A percentile compares a stretch with the other conserved stretches of the same genome.
Conservation (phyloP, 78 protist species). For the Bigelowiella natans region DNA sequence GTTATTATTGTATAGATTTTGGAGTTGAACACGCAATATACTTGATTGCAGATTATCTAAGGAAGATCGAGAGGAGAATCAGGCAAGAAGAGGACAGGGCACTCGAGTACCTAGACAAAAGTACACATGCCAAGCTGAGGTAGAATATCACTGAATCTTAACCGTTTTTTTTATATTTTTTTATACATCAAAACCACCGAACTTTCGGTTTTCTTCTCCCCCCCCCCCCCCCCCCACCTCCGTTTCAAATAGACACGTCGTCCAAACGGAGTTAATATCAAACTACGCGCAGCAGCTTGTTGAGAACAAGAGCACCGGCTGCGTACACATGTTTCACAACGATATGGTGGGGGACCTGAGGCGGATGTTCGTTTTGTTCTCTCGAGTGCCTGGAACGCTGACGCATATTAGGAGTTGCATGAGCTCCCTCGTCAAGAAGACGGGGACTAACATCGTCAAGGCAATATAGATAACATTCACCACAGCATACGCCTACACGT, state of each 20-base stretch:
- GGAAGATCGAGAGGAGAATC: neutral
- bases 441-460: neutral
- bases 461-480: no score
- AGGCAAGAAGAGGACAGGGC: neutral
- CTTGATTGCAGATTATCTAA: neutral
- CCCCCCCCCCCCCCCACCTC: neutral
- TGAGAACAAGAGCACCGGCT: neutral
- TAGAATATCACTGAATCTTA: neutral
- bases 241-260: neutral
- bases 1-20: no score
- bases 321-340: constrained; percentile 1
- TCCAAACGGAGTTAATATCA: neutral
- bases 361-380: neutral
- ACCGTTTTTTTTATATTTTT: no score
- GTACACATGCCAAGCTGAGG: neutral
- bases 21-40: no score
- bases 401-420: neutral
- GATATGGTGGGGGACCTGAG: neutral
- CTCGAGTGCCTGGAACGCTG: neutral
- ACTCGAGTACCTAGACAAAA: neutral
- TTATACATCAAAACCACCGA: no score
- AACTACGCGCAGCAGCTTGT: neutral
- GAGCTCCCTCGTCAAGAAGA: neutral
- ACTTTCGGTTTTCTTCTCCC: neutral
- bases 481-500: no score